phyloP scores from a whole-genome alignment of 306 rosid species.

The Hippophae rhamnoides region DNA sequence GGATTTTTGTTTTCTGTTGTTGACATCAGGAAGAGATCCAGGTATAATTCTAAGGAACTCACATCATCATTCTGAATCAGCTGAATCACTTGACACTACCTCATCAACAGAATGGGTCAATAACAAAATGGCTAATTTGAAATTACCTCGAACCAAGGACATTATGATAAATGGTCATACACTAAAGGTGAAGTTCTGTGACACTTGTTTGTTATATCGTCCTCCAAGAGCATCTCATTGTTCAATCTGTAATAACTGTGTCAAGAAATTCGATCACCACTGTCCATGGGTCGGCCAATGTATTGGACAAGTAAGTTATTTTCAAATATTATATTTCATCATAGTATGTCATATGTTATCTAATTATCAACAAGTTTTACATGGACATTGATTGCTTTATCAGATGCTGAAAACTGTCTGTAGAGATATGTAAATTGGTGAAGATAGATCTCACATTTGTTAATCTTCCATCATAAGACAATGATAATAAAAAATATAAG shows the following conservation, averaged over 20 bases:
- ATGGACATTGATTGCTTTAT: background rate
- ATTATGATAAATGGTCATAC: slow-evolving; percentile 52
- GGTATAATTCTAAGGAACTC: slow-evolving; percentile 80
- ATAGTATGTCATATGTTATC: background rate
- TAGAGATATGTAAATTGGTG: too few relatives aligned
- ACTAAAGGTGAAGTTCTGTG: slow-evolving; percentile 80
- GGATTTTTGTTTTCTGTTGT: slow-evolving; percentile 67
- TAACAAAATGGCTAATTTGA: slow-evolving; percentile 32
- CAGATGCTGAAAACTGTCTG: too few relatives aligned
- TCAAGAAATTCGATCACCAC: slow-evolving; percentile 90
- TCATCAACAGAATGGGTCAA: slow-evolving; percentile 60
- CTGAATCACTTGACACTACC: slow-evolving; percentile 30
- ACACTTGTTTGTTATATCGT: slow-evolving; percentile 79
- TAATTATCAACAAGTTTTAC: background rate
- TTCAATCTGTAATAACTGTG: slow-evolving; percentile 88
- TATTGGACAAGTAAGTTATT: slow-evolving; percentile 65
- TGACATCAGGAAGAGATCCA: slow-evolving; percentile 91
- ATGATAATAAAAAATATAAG: too few relatives aligned
- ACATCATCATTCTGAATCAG: slow-evolving; percentile 40
- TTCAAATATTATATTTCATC: too few relatives aligned
- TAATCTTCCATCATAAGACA: too few relatives aligned
- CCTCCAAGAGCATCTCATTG: slow-evolving; percentile 96
- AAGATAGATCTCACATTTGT: too few relatives aligned
- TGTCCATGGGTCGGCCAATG: slow-evolving; percentile 99
- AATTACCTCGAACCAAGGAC: slow-evolving; percentile 65